Conservation (phyloP, 2,329 filamentous ascomycete genomes). For the Apiospora rasikravindrae region DNA sequence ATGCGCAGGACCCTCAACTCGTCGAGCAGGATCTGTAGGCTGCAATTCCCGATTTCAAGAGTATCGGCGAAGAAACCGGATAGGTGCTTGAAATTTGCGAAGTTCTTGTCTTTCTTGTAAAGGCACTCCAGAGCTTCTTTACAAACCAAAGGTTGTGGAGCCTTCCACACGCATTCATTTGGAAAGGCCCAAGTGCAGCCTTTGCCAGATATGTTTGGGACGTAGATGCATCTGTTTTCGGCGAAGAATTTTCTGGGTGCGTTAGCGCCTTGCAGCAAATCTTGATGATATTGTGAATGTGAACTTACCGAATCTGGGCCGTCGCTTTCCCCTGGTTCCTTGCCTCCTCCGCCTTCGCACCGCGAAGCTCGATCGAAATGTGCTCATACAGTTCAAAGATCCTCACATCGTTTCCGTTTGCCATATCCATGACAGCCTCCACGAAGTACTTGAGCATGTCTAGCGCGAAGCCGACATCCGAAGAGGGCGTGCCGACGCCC, state of each 20-base stretch:
- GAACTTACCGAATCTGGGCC: background rate
- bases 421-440: background rate
- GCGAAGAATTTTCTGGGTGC: background rate
- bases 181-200: background rate
- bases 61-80: background rate
- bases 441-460: background rate
- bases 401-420: no score
- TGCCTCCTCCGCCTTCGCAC: background rate
- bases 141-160: background rate
- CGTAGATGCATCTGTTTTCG: background rate
- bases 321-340: background rate
- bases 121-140: background rate
- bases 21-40: background rate
- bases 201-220: background rate
- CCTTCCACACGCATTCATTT: conserved; percentile 5
- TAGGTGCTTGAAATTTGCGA: background rate
- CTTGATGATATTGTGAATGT: background rate
- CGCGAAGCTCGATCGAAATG: background rate
- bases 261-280: background rate
- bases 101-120: background rate
- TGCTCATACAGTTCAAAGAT: background rate
- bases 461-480: background rate
- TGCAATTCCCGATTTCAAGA: background rate
- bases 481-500: background rate
- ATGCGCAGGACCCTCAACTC: background rate